Conservation (phyloP, 208 protist species). For the Phytomonas sp. region DNA sequence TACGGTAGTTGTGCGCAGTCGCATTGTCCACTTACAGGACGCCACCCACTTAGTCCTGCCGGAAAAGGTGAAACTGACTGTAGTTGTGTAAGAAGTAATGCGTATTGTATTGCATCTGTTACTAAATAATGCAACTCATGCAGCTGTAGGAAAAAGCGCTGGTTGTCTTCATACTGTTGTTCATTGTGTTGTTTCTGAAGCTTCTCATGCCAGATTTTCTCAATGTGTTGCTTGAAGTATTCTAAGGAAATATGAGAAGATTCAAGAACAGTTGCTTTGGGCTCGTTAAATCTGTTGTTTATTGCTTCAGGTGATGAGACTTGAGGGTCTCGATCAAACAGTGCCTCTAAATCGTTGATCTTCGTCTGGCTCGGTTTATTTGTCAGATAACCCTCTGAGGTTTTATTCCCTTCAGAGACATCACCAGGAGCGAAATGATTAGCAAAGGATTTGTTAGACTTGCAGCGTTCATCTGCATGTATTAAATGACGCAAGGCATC, state of each 20-base stretch:
- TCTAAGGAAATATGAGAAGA: background rate
- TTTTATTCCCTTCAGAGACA: background rate
- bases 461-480: background rate
- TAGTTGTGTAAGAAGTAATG: slow-evolving; percentile 13
- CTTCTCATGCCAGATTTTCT: background rate
- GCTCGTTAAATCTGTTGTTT: background rate
- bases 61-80: background rate
- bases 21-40: background rate
- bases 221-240: background rate
- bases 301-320: background rate
- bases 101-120: slow-evolving; percentile 32
- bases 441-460: background rate
- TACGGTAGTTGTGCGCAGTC: slow-evolving; percentile 29
- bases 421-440: background rate
- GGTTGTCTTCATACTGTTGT: background rate
- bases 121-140: slow-evolving; percentile 21
- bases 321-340: background rate
- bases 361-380: background rate
- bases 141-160: background rate
- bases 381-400: background rate
- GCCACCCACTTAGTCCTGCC: background rate
- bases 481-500: background rate
- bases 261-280: background rate
- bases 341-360: background rate
- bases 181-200: background rate